A percentile compares a stretch with the other conserved stretches of the same genome.
Evolutionary conservation across 805 yeast species (phyloP).

Genomic region (Maudiozyma serrabonitensis): DNA sequence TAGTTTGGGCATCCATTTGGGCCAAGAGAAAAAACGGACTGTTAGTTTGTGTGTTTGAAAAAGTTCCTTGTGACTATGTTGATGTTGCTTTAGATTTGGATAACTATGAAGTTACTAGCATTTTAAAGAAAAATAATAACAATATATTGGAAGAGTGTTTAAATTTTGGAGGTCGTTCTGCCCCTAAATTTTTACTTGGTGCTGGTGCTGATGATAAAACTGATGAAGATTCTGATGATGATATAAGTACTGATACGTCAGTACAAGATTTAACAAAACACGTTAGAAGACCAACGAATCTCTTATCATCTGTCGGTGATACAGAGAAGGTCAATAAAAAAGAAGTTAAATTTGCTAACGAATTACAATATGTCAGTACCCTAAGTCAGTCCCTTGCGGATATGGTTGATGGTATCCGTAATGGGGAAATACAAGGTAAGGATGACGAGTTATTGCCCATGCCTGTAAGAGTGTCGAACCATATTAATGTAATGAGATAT

Average conservation of each 20-base stretch:
- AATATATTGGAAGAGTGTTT: neutral
- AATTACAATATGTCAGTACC: conserved; percentile 15
- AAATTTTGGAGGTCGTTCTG: neutral
- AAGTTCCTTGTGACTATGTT: conserved; percentile 63
- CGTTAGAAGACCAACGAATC: neutral
- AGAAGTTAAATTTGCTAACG: conserved; percentile 22
- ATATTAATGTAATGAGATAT: conserved; percentile 51
- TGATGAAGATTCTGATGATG: neutral
- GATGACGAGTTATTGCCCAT: conserved; percentile 25
- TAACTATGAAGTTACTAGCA: conserved; percentile 20
- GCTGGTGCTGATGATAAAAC: neutral
- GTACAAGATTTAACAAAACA: neutral
- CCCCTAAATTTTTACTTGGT: conserved; percentile 5
- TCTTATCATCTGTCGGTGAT: neutral
- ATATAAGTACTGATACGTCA: neutral
- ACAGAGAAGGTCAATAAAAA: conserved; percentile 8
- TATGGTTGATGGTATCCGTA: conserved; percentile 22
- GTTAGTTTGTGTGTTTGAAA: conserved; percentile 78
- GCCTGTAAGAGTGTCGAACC: conserved; percentile 32
- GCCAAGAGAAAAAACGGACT: conserved; percentile 65
- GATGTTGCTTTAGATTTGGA: conserved; percentile 39
- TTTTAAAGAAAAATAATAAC: conserved; percentile 19
- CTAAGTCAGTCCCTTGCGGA: conserved; percentile 22
- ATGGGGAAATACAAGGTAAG: conserved; percentile 15
- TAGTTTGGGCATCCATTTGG: conserved; percentile 87